A percentile compares a stretch with the other conserved stretches of the same genome.
phyloP scores from a whole-genome alignment of 1,139 yeast species.

The Lodderomyces orthopsilosis region DNA sequence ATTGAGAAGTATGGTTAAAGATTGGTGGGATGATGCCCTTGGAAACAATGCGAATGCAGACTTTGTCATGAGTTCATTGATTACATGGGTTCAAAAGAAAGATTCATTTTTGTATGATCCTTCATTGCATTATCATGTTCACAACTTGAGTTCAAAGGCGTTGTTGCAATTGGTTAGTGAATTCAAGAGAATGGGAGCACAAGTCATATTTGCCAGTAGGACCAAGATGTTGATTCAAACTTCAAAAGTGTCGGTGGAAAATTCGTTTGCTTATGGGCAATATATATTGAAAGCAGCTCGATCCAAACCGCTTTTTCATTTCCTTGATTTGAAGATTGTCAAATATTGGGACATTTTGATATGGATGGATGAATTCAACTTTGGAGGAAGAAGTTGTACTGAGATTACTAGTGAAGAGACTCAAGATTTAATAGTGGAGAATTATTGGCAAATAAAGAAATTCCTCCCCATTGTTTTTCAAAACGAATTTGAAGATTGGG shows the following conservation, averaged over 20 bases:
- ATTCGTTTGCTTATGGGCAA: conserved; percentile 91
- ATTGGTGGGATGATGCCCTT: conserved; percentile 94
- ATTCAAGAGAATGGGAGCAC: conserved; percentile 73
- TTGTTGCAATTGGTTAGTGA: conserved; percentile 79
- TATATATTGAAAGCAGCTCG: conserved; percentile 78
- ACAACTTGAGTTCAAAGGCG: conserved; percentile 81
- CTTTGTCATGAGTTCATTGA: conserved; percentile 76
- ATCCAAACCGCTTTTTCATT: conserved; percentile 77
- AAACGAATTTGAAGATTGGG: conserved; percentile 86
- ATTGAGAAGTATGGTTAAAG: conserved; percentile 71
- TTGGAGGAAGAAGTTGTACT: conserved; percentile 76
- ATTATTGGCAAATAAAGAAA: conserved; percentile 78
- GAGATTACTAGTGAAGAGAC: conserved; percentile 54
- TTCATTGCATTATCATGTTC: conserved; percentile 80
- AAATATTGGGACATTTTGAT: conserved; percentile 87
- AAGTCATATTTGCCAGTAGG: conserved; percentile 77
- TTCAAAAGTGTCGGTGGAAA: conserved; percentile 73
- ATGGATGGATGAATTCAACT: conserved; percentile 94
- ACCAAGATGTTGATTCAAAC: conserved; percentile 75
- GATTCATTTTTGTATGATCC: conserved; percentile 75
- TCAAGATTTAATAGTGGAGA: conserved; percentile 57
- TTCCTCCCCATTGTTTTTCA: conserved; percentile 75
- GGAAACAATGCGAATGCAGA: conserved; percentile 73
- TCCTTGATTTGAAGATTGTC: conserved; percentile 68
- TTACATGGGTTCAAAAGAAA: conserved; percentile 83